Base-by-base conservation (phyloP, 495 filamentous ascomycete species). In the Aspergillus nanangensis region DNA sequence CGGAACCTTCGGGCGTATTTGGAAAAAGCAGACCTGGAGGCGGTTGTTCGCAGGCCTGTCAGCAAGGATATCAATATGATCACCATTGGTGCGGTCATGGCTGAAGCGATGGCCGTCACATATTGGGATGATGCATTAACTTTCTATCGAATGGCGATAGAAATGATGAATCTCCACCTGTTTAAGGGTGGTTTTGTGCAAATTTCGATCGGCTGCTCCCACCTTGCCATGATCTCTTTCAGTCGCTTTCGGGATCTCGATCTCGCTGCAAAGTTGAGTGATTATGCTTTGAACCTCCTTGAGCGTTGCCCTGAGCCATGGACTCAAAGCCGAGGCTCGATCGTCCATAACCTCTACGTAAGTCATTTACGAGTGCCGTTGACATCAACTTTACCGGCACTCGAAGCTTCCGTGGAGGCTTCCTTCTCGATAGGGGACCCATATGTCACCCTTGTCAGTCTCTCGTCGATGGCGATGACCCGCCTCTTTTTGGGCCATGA, bases 121-220 rank as follows among this genome's bases (percentile, higher is more conserved):
- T 95, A 86, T 65, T 96, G 89, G 89, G 82, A 79, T 52, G 81
- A 93, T 58, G 66, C 72, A 14, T 55, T 88, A 18, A 76, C 80
- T 19, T 95, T 90, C 62, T 94, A 90, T 58, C 80, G 86, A 42
- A 79, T 87, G 47, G 70, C 82, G 4, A 75, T 92, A 9, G 73
- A 83, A 40, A 82, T 90, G 70, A 68, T 92, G 53, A 75, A 83
- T 35, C 75, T 83, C 17, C 82, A 87, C 52, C 69, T 94, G 13
- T 72, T 76, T 31, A 52, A 62, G 20, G 86, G 83, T 0, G 72
- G 77, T 2, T 89, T 86, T 55, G 79, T 84, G 1, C 85, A 94
- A 57, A 80, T 84, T 13, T 83, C 87, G 21, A 76, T 91, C 51
- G 88, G 78, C 1, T 90, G 87, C 51, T 72, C 87, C 3, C 80